These are phyloP conservation scores for Fusarium abutilonis DNA, from an alignment of 2,329 filamentous ascomycete species.

Conservation along the genomic window DNA sequence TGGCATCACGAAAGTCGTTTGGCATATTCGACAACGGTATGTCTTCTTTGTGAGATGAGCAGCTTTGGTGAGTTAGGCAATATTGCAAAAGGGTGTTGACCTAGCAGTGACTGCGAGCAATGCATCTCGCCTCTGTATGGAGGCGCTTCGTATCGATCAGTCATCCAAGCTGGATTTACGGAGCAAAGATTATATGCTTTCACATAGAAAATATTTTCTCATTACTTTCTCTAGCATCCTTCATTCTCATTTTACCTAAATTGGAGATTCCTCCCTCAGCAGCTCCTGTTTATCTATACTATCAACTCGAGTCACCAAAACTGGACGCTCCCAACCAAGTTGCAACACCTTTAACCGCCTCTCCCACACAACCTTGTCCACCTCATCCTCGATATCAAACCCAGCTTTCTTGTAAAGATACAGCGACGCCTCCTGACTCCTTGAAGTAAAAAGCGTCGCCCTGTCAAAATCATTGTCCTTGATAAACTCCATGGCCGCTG, in stretches of 20 bases:
- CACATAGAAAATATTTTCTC: too few species aligned
- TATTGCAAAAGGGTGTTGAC: background rate
- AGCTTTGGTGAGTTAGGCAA: background rate
- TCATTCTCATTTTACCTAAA: too few species aligned
- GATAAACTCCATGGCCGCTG: conserved; percentile 23
- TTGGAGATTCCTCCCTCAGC: background rate
- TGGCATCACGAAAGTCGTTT: background rate
- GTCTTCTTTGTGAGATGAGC: background rate
- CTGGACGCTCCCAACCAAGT: conserved; percentile 20
- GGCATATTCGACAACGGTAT: background rate
- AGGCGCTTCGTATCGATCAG: background rate
- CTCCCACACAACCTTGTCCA: conserved; percentile 29
- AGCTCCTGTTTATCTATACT: too few species aligned
- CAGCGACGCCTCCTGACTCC: conserved; percentile 2
- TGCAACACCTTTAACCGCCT: conserved; percentile 19
- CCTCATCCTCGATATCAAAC: conserved; percentile 5
- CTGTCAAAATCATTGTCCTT: conserved; percentile 10
- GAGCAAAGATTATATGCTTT: too few species aligned
- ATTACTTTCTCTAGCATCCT: too few species aligned
- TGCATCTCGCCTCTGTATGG: background rate
- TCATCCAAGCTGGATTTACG: too few species aligned
- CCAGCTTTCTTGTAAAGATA: conserved; percentile 23
- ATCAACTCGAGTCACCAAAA: background rate
- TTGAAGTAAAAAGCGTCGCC: conserved; percentile 15
- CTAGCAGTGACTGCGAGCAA: background rate